Evolutionary conservation across 306 rosid species (phyloP), one percentile per base, ranked within the genome.

Genomic region (Vigna unguiculata): DNA sequence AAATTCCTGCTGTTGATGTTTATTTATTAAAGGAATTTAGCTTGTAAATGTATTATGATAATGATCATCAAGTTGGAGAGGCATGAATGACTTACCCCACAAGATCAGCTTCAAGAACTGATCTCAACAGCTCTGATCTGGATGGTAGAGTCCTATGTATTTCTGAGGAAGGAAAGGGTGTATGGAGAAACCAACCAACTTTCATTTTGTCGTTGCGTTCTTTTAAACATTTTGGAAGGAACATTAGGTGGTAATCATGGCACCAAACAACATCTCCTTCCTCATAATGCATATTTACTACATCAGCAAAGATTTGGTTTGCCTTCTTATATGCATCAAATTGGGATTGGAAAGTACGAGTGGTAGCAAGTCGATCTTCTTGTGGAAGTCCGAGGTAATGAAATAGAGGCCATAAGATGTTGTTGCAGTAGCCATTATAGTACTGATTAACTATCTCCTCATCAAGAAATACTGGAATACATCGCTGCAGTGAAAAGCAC

Each of bases 81-180:
- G 72, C 51, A 46, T 72, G 65, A 81, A 82, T 57, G 72, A 81
- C 94, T 79, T 87, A 92, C 98, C 98, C 98, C 59, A 95, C 98
- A 75, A 95, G 79, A 78, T 95, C 98, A 68, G 98, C 98, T 32
- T 92, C 91, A 79, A 95, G 96, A 76, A 95, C 98, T 38, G 98
- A 90, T 84, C 92, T 89, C 86, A 95, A 66, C 13, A 95, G 85
- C 80, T 95, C 96, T 60, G 97, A 78, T 65, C 96, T 88, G 41
- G 97, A 95, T 32, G 98, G 97, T 46, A 94, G 80, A 49, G 95
- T 92, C 85, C 97, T 89, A 83, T 94, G 97, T 68, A 94, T 92
- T 84, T 94, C 98, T 32, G 98, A 94, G 81, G 98, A 95, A 86
- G 98, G 98, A 80, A 95, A 95, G n/a, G 98, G 98, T 21, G 97